Evolutionary conservation across 1,139 yeast genomes (phyloP).

Genomic region (Yamadazyma songkhlaensis): DNA sequence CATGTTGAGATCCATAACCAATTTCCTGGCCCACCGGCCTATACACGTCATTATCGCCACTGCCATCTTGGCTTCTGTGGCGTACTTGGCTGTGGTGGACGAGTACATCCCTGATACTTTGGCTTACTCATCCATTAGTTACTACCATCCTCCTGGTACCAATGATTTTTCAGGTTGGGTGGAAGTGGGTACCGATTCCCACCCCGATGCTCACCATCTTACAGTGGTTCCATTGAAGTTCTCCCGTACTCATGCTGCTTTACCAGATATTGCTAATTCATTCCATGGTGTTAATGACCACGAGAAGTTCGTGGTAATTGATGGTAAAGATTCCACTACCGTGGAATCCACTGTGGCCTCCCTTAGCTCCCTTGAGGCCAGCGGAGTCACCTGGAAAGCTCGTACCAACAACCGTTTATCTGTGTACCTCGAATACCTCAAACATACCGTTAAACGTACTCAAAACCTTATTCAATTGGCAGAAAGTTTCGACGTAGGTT

Average conservation of each 20-base stretch:
- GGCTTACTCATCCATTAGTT: slow-evolving; percentile 18
- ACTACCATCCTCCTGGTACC: slow-evolving; percentile 45
- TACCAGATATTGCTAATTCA: slow-evolving; percentile 34
- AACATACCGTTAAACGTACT: slow-evolving; percentile 43
- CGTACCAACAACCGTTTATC: slow-evolving; percentile 64
- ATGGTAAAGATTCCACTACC: slow-evolving; percentile 27
- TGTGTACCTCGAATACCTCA: slow-evolving; percentile 62
- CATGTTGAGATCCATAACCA: slow-evolving; percentile 24
- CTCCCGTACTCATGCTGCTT: slow-evolving; percentile 33
- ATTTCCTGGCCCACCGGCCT: slow-evolving; percentile 76
- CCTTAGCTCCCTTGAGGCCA: slow-evolving; percentile 24
- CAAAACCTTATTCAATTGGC: slow-evolving; percentile 65
- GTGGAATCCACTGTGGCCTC: slow-evolving; percentile 31
- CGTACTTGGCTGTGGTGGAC: slow-evolving; percentile 80
- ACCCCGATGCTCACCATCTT: slow-evolving; percentile 43
- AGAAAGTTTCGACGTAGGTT: slow-evolving; percentile 80
- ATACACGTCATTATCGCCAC: slow-evolving; percentile 81
- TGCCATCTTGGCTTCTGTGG: slow-evolving; percentile 73
- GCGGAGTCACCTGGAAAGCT: slow-evolving; percentile 60
- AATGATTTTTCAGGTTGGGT: slow-evolving; percentile 44
- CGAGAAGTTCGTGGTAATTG: slow-evolving; percentile 44
- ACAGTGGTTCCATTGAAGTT: slow-evolving; percentile 58
- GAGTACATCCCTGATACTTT: slow-evolving; percentile 57
- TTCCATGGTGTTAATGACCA: slow-evolving; percentile 28
- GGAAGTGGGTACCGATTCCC: slow-evolving; percentile 25